Evolutionary conservation across 768 basidiomycete genomes (phyloP).

Genomic region (Lentinula sp.): DNA sequence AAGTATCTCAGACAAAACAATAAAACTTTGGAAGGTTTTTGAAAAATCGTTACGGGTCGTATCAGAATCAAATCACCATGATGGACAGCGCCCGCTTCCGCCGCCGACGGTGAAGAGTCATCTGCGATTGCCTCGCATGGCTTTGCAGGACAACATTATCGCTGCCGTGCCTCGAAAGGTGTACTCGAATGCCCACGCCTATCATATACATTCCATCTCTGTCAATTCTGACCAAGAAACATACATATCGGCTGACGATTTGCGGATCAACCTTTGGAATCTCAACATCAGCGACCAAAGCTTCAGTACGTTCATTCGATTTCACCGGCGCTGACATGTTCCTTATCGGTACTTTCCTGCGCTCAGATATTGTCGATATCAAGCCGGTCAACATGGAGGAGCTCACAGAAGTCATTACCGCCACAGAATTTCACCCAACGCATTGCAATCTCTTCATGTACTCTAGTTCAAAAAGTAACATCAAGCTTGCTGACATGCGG

Average conservation of each 20-base stretch:
- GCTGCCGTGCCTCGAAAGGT: conserved; percentile 98
- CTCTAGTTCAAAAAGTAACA: conserved; percentile 98
- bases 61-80: conserved; percentile 91
- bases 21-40: conserved; percentile 99
- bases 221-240: conserved; percentile 99
- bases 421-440: conserved; percentile 95
- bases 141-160: conserved; percentile 94
- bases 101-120: conserved; percentile 52
- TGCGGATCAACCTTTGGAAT: conserved; percentile 98
- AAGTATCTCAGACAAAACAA: conserved; percentile 81
- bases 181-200: conserved; percentile 98
- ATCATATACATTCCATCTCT: conserved; percentile 99
- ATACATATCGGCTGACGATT: conserved; percentile 98
- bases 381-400: conserved; percentile 99
- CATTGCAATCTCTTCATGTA: conserved; percentile 99
- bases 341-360: not conserved
- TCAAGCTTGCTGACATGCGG: conserved; percentile 99
- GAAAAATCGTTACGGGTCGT: conserved; percentile 96
- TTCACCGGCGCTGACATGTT: not conserved
- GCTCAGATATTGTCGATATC: conserved; percentile 96
- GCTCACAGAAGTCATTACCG: conserved; percentile 99
- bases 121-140: conserved; percentile 86
- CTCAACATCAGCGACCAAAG: conserved; percentile 97
- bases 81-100: conserved; percentile 67
- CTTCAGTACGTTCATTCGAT: conserved; percentile 69